These are phyloP conservation scores for Acacia confusa DNA, from an alignment of 306 rosid species.

Conservation along the genomic window DNA sequence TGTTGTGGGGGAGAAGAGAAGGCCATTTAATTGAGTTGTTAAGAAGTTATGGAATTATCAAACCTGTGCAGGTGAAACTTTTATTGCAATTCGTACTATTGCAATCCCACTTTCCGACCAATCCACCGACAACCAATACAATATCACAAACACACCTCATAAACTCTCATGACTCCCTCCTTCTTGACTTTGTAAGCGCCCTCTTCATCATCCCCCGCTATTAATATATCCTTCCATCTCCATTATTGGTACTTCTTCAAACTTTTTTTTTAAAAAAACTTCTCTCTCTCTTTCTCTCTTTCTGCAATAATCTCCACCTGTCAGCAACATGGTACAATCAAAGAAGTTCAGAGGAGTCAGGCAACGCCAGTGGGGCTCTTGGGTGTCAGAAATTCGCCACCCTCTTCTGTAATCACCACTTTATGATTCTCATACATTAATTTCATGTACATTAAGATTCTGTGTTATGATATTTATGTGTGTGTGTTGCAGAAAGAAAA, in stretches of 20 bases:
- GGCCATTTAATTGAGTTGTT: slow-evolving; percentile 60
- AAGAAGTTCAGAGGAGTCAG: slow-evolving; percentile 99
- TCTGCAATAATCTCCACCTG: not conserved
- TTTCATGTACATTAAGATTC: not conserved
- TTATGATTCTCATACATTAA: not conserved
- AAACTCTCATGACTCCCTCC: not conserved
- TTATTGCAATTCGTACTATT: slow-evolving; percentile 56
- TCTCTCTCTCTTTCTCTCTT: slow-evolving; percentile 13
- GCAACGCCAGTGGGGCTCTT: slow-evolving; percentile 99
- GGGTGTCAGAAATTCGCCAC: slow-evolving; percentile 99
- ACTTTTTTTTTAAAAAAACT: not conserved
- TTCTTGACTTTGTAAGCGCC: not conserved
- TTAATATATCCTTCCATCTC: slow-evolving; percentile 36
- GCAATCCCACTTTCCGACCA: slow-evolving; percentile 49
- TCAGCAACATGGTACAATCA: slow-evolving; percentile 67
- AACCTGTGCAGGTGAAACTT: slow-evolving; percentile 75
- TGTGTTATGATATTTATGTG: not conserved
- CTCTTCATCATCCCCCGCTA: not conserved
- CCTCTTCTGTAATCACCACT: slow-evolving; percentile 69
- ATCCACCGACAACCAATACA: slow-evolving; percentile 70
- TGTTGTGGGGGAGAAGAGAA: not conserved
- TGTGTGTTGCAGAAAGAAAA: slow-evolving; percentile 63
- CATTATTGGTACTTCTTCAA: not conserved
- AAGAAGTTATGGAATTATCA: slow-evolving; percentile 50
- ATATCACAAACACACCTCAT: slow-evolving; percentile 11